These are phyloP conservation scores for Quercus lobata DNA, from an alignment of 331 rosid species.

Conservation along the genomic window DNA sequence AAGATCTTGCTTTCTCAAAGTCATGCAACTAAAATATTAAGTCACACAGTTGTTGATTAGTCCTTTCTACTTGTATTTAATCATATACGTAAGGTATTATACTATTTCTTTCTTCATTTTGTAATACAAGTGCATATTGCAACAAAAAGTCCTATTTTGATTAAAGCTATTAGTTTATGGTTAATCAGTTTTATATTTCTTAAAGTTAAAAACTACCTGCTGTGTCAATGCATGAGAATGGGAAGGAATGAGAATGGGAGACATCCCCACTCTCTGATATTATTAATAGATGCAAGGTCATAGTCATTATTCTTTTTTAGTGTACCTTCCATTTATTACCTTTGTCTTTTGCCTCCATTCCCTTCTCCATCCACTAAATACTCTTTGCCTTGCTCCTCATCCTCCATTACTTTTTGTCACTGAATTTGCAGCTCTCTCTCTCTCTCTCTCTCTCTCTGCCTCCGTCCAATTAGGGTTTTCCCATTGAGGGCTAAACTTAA, in stretches of 20 bases:
- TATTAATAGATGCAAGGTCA: conserved; percentile 70
- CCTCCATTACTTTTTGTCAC: conserved; percentile 41
- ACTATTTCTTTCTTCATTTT: background rate
- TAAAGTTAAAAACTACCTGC: background rate
- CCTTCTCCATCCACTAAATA: conserved; percentile 74
- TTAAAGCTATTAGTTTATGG: conserved; percentile 3
- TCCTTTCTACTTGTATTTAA: background rate
- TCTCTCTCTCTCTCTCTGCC: conserved; percentile 10
- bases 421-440: conserved; percentile 33
- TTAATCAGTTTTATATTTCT: conserved; percentile 1
- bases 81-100: background rate
- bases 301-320: conserved; percentile 67
- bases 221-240: conserved; percentile 29
- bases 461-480: conserved; percentile 56
- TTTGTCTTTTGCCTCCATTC: conserved; percentile 81
- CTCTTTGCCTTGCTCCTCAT: conserved; percentile 34
- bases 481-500: conserved; percentile 27
- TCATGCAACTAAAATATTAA: background rate
- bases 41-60: background rate
- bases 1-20: background rate
- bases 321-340: conserved; percentile 79
- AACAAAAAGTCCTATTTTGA: background rate
- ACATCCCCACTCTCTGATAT: conserved; percentile 48
- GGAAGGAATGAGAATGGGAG: conserved; percentile 50
- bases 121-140: background rate